Evolutionary conservation across 129 eudicot genomes (phyloP), one percentile per base, ranked within the genome.

Genomic region (Sambucus nigra): DNA sequence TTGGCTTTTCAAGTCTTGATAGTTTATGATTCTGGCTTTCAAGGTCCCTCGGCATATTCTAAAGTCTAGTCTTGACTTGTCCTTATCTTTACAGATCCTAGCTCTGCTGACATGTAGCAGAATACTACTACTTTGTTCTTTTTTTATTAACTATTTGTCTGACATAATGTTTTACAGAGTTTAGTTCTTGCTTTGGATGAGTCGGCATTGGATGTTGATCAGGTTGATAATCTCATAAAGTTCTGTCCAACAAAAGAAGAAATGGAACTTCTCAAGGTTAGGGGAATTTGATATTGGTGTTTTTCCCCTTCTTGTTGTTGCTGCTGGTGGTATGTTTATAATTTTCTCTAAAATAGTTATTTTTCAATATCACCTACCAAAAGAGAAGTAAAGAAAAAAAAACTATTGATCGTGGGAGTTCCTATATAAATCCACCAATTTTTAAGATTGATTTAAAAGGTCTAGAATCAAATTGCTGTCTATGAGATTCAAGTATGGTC

Each of bases 211-310:
- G 99, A 86, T 54, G 69, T 59, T 52, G 99, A 91, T 73, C 94
- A 82, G 74, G 95, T 91, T 75, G 99, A 91, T 18, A 91, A 91
- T 75, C 89, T 91, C 55, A 85, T 86, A 33, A 91, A 86, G 67
- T 91, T 91, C 56, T 91, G 95, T 63, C 99, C 99, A 58, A 91
- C 94, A 40, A 86, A 91, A 72, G 99, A 86, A 61, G 99, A 91
- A 72, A 86, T 82, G 68, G 94, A 86, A 55, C 51, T 70, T 55
- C 78, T 91, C 54, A 82, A 86, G 99, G 99, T 91, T 60, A 69
- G 63, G 5, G 10, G 20, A 14, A 15, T 15, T 42, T 11, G 17
- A 13, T 42, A 13, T 42, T n/a, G 4, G 20, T 7, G 48, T 42
- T 42, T 42, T 42, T 15, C 48, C 42, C 42, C 42, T 7, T 7